phyloP scores from a whole-genome alignment of 306 rosid genomes.

The Medicago arabica region DNA sequence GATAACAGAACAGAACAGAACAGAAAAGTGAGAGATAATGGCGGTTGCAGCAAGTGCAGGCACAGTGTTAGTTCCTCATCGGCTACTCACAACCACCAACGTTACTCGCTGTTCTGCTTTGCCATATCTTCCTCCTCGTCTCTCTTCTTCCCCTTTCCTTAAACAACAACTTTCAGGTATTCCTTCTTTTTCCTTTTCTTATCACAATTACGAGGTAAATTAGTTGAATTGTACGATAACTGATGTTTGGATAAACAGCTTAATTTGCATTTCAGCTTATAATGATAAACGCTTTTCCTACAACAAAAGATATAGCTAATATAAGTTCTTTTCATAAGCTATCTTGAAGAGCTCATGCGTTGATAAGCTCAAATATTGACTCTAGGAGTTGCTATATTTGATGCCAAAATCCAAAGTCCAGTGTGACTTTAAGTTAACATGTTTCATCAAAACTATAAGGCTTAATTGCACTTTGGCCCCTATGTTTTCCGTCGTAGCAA shows the following conservation, averaged over 20 bases:
- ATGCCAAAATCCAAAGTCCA: background rate
- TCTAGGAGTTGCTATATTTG: background rate
- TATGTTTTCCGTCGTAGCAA: too few relatives aligned
- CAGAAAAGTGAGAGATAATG: conserved; percentile 38
- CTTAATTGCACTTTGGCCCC: too few relatives aligned
- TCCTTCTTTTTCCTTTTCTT: too few relatives aligned
- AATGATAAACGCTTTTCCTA: too few relatives aligned
- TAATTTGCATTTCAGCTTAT: too few relatives aligned
- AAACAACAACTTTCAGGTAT: conserved; percentile 64
- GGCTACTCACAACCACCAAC: conserved; percentile 47
- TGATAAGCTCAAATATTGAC: too few relatives aligned
- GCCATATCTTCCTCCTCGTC: conserved; percentile 82
- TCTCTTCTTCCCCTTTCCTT: conserved; percentile 53
- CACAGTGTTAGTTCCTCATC: conserved; percentile 55
- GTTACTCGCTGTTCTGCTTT: conserved; percentile 65
- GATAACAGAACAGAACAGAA: background rate
- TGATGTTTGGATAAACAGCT: too few relatives aligned
- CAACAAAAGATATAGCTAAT: too few relatives aligned
- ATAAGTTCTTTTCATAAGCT: too few relatives aligned
- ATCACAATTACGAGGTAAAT: too few relatives aligned
- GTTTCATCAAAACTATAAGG: background rate
- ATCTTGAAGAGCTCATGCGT: too few relatives aligned
- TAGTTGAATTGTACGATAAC: too few relatives aligned
- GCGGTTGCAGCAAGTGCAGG: conserved; percentile 64
- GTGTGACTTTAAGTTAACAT: background rate